Percentiles rank a stretch among this genome's conserved stretches.
Evolutionary conservation across 2,329 filamentous ascomycete genomes (phyloP).

Genomic region (Hypoxylon sp.): DNA sequence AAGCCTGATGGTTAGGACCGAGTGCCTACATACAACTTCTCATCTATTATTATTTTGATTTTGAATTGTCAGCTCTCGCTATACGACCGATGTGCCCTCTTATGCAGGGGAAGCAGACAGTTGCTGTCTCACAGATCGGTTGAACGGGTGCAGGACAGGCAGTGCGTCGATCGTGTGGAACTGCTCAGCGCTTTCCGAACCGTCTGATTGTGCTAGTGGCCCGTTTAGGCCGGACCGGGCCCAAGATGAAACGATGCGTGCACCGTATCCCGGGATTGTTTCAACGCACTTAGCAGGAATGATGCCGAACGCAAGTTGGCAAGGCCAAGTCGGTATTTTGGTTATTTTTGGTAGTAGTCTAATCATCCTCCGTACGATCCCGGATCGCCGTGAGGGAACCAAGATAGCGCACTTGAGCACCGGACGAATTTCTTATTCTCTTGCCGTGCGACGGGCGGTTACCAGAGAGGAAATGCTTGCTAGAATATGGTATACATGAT

Average conservation of each 20-base stretch:
- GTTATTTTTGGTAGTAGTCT: constrained; percentile 5
- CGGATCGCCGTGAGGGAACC: neutral
- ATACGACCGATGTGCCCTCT: constrained; percentile 26
- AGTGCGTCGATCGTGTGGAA: constrained; percentile 35
- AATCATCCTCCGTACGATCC: constrained; percentile 7
- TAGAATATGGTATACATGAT: constrained; percentile 3
- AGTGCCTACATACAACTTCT: too few relatives aligned
- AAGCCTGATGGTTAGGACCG: constrained; percentile 16
- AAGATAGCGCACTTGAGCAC: neutral
- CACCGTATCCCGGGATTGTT: constrained; percentile 37
- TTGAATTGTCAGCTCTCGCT: too few relatives aligned
- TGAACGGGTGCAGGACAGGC: constrained; percentile 28
- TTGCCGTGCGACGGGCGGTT: too few relatives aligned
- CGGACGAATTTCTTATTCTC: constrained; percentile 1
- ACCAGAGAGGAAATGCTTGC: constrained; percentile 2
- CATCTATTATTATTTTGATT: too few relatives aligned
- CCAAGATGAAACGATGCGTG: constrained; percentile 39
- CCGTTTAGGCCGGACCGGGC: constrained; percentile 38
- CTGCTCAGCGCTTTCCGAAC: constrained; percentile 35
- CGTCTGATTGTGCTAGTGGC: constrained; percentile 34
- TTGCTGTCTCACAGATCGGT: constrained; percentile 33
- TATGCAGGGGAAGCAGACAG: constrained; percentile 20
- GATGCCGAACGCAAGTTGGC: constrained; percentile 4
- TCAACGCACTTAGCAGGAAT: constrained; percentile 26
- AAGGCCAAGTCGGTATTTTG: constrained; percentile 1